Percentiles rank a stretch among this genome's conserved stretches.
phyloP scores from a whole-genome alignment of 495 filamentous ascomycete species.

The Tuber indicum region DNA sequence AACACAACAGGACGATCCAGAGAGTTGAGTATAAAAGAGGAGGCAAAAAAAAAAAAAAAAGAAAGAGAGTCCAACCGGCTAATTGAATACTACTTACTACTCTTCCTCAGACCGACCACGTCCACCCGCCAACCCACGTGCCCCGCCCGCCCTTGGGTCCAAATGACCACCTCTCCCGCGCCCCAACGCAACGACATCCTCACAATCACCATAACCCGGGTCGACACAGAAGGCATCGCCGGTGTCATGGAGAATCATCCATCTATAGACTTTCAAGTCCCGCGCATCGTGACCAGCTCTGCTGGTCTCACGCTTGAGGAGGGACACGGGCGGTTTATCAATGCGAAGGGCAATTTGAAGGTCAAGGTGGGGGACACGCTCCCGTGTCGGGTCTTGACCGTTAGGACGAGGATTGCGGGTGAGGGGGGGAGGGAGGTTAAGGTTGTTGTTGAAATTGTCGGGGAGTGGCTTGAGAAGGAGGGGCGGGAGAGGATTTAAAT shows the following conservation, averaged over 20 bases:
- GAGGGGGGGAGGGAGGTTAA: slow-evolving; percentile 2
- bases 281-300: background rate
- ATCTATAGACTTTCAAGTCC: background rate
- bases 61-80: too few relatives aligned
- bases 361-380: background rate
- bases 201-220: background rate
- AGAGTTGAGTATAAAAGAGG: too few relatives aligned
- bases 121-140: too few relatives aligned
- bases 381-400: background rate
- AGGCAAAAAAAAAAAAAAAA: too few relatives aligned
- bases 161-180: background rate
- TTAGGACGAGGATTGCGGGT: background rate
- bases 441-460: background rate
- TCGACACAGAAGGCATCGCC: background rate
- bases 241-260: background rate
- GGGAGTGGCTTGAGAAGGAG: background rate
- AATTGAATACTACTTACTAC: background rate
- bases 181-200: background rate
- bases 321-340: background rate
- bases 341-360: background rate
- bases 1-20: too few relatives aligned
- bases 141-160: background rate
- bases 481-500: background rate
- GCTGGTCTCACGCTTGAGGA: background rate
- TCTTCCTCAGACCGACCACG: too few relatives aligned